phyloP scores from a whole-genome alignment of 129 eudicot species.

The Flaveria trinervia region DNA sequence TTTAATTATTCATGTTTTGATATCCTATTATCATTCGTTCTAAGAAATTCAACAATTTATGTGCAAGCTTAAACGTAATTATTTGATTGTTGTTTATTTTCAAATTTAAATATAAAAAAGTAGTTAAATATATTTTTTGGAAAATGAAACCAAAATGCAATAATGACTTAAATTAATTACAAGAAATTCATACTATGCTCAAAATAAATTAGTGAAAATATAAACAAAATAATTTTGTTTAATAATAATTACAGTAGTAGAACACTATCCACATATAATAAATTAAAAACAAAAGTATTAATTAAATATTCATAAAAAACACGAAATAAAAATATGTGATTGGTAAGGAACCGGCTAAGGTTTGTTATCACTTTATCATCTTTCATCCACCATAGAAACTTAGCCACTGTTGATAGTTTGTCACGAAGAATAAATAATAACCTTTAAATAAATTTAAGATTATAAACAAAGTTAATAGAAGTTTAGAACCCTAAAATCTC shows the following conservation, averaged over 20 bases:
- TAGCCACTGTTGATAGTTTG: not conserved
- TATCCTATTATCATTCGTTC: no score
- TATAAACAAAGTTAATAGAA: not conserved
- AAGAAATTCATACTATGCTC: not conserved
- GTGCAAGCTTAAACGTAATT: no score
- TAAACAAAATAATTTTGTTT: not conserved
- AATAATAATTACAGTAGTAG: not conserved
- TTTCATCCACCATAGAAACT: not conserved
- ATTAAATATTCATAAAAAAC: not conserved
- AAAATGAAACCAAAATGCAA: no score
- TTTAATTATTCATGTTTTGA: no score
- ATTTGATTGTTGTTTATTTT: no score
- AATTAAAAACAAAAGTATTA: not conserved
- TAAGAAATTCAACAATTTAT: no score
- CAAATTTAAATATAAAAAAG: no score
- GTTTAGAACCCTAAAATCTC: not conserved
- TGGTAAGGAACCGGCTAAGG: not conserved
- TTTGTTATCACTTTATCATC: not conserved
- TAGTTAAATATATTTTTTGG: no score
- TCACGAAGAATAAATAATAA: not conserved
- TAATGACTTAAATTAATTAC: no score
- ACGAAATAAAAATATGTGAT: not conserved
- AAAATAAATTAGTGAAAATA: not conserved
- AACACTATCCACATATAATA: not conserved
- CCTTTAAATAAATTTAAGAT: conserved; percentile 15